Percentiles rank a stretch among this genome's conserved stretches.
Evolutionary conservation across 176 grass and related monocot species (phyloP).

Genomic region (Musa acuminata): DNA sequence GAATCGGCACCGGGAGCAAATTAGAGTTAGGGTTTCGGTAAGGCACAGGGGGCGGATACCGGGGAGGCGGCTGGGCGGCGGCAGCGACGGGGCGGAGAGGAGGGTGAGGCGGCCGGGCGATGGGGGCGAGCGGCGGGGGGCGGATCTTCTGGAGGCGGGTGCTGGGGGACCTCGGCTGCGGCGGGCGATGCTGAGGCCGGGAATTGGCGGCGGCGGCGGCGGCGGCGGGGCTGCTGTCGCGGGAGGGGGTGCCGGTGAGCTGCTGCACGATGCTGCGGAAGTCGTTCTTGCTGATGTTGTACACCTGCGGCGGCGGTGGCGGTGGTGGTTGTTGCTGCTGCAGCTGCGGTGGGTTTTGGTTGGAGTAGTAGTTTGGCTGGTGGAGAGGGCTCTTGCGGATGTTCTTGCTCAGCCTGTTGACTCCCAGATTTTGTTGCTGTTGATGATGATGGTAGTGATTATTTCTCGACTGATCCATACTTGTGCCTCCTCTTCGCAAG

Average conservation of each 20-base stretch:
- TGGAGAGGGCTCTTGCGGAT: conserved; percentile 54
- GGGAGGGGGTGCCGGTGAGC: conserved; percentile 72
- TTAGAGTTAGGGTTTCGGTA: conserved; percentile 29
- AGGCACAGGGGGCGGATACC: background rate
- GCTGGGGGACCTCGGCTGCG: conserved; percentile 44
- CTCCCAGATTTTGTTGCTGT: conserved; percentile 44
- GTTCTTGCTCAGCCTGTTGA: conserved; percentile 72
- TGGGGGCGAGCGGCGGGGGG: conserved; percentile 54
- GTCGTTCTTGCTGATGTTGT: conserved; percentile 96
- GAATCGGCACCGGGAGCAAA: too few relatives aligned
- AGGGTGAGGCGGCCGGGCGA: conserved; percentile 36
- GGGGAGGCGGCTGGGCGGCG: background rate
- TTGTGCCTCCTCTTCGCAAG: background rate
- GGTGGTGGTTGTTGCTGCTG: conserved; percentile 24
- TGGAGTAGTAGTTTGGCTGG: background rate
- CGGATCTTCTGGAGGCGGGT: conserved; percentile 71
- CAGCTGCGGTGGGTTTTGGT: conserved; percentile 6
- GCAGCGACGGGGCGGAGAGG: background rate
- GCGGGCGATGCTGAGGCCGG: conserved; percentile 22
- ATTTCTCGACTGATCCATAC: conserved; percentile 59
- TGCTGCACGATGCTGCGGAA: conserved; percentile 90
- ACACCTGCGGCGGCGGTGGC: conserved; percentile 70
- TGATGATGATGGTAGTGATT: conserved; percentile 14
- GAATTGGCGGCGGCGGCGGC: background rate
- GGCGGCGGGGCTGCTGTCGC: conserved; percentile 18